phyloP scores from a whole-genome alignment of 2,329 filamentous ascomycete genomes.

The Aspergillus sp. region DNA sequence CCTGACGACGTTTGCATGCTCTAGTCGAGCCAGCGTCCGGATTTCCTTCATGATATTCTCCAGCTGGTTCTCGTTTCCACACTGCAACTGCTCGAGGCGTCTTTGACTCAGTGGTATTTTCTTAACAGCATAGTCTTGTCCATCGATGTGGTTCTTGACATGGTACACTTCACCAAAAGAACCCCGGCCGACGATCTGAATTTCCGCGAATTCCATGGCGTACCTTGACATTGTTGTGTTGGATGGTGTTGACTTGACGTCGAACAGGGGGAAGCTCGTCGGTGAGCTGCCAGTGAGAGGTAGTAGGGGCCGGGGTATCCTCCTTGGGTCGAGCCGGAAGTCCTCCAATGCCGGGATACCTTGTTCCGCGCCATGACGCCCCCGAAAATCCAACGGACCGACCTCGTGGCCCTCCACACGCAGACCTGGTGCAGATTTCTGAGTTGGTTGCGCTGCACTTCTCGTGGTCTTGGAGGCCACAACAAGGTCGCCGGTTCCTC shows the following conservation, averaged over 20 bases:
- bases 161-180: slow-evolving; percentile 66
- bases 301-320: slow-evolving; percentile 23
- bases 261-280: slow-evolving; percentile 33
- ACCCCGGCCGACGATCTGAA: slow-evolving; percentile 61
- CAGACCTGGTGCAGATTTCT: slow-evolving; percentile 14
- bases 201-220: slow-evolving; percentile 52
- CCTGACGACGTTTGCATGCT: slow-evolving; percentile 66
- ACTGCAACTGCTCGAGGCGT: slow-evolving; percentile 53
- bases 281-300: slow-evolving; percentile 31
- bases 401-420: slow-evolving; percentile 8
- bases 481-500: slow-evolving; percentile 21
- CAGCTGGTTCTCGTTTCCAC: slow-evolving; percentile 53
- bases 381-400: slow-evolving; percentile 19
- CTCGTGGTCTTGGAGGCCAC: slow-evolving; percentile 22
- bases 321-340: slow-evolving; percentile 24
- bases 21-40: slow-evolving; percentile 60
- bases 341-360: slow-evolving; percentile 23
- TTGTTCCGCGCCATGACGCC: slow-evolving; percentile 16
- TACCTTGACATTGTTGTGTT: slow-evolving; percentile 44
- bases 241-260: slow-evolving; percentile 21
- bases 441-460: slow-evolving; percentile 17
- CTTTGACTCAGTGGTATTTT: slow-evolving; percentile 59
- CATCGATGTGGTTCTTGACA: slow-evolving; percentile 61
- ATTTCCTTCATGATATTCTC: slow-evolving; percentile 61
- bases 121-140: slow-evolving; percentile 64